Conservation (phyloP, 768 basidiomycete species). For the Hypholoma fasciculare region DNA sequence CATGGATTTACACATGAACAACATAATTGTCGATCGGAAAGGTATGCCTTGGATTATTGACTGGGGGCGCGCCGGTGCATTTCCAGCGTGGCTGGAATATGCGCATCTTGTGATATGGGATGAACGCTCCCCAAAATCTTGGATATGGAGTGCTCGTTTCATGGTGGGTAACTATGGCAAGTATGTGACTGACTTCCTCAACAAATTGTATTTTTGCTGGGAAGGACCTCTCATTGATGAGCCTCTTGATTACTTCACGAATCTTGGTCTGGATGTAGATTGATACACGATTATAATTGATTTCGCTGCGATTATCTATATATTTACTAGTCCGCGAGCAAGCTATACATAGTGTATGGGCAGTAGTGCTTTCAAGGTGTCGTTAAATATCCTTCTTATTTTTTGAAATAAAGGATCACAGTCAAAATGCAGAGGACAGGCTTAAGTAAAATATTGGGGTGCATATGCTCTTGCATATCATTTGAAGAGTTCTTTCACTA, state of each 20-base stretch:
- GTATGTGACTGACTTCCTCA: not conserved
- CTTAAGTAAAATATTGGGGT: not conserved
- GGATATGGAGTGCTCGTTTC: not conserved
- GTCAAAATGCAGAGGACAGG: not conserved
- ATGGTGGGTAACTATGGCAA: not conserved
- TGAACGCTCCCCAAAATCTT: not conserved
- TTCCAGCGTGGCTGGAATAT: constrained; percentile 4
- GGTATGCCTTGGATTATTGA: constrained; percentile 3
- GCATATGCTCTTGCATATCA: not conserved
- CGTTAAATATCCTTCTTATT: not conserved
- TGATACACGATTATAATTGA: not conserved
- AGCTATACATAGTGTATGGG: not conserved
- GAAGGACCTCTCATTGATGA: not conserved
- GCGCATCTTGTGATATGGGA: not conserved
- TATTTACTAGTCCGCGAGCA: not conserved
- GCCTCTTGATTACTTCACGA: not conserved
- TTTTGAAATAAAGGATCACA: not conserved
- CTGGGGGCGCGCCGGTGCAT: not conserved
- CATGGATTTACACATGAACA: constrained; percentile 1
- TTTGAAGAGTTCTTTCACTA: constrained; percentile 3
- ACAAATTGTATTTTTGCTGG: not conserved
- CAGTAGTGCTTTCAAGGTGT: too few relatives aligned
- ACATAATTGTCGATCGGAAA: constrained; percentile 1
- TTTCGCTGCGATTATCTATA: not conserved
- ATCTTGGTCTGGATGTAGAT: not conserved